These are phyloP conservation scores for Botrytis galanthina DNA, from an alignment of 2,329 filamentous ascomycete genomes.

Conservation along the genomic window DNA sequence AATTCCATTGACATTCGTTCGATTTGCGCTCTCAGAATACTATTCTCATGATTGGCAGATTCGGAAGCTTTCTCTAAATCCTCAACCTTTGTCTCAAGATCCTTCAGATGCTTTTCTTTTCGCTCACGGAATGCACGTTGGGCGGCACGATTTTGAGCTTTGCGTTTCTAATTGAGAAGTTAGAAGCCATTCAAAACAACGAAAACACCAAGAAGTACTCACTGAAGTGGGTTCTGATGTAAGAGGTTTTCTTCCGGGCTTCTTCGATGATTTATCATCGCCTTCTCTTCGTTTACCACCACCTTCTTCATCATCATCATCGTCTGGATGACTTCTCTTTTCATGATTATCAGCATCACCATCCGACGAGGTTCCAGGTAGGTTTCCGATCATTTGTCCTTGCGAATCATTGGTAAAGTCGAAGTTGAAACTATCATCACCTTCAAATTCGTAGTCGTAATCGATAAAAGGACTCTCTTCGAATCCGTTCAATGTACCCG, in stretches of 20 bases:
- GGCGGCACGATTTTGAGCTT: conserved; percentile 91
- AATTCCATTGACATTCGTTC: conserved; percentile 84
- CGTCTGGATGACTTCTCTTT: conserved; percentile 71
- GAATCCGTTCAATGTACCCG: conserved; percentile 50
- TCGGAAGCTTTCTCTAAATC: conserved; percentile 81
- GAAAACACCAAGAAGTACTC: conserved; percentile 48
- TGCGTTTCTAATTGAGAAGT: conserved; percentile 67
- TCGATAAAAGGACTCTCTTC: conserved; percentile 82
- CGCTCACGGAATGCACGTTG: conserved; percentile 92
- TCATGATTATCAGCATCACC: conserved; percentile 54
- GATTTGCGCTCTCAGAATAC: conserved; percentile 77
- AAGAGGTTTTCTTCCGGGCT: conserved; percentile 91
- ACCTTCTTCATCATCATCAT: conserved; percentile 61
- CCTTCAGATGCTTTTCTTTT: conserved; percentile 87
- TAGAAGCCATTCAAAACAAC: conserved; percentile 27
- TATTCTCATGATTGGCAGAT: conserved; percentile 81
- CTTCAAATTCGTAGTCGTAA: conserved; percentile 75
- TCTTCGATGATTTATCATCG: conserved; percentile 83
- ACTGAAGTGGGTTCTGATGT: conserved; percentile 95
- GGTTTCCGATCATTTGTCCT: conserved; percentile 71
- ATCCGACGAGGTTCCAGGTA: conserved; percentile 52
- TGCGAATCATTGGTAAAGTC: conserved; percentile 51
- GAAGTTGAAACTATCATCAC: conserved; percentile 68
- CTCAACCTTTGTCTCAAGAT: conserved; percentile 75
- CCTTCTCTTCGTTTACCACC: conserved; percentile 75